Conservation (phyloP, 1,284 basidiomycete genomes). For the Rhodotorula sp. region DNA sequence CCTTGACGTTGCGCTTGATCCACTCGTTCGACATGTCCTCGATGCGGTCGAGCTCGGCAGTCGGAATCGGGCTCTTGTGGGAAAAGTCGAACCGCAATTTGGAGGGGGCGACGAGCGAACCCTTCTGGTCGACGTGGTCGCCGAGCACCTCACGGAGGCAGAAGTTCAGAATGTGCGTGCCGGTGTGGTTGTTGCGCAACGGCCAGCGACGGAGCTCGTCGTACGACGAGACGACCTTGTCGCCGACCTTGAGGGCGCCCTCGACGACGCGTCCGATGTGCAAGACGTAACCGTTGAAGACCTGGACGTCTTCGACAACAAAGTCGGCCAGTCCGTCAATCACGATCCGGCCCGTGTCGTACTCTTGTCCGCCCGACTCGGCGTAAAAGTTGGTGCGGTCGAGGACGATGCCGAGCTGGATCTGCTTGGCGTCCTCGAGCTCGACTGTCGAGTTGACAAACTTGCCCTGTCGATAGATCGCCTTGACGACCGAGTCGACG, state of each 20-base stretch:
- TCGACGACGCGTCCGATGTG: conserved; percentile 72
- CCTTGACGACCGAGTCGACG: conserved; percentile 72
- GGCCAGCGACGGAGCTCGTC: conserved; percentile 86
- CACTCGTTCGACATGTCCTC: conserved; percentile 81
- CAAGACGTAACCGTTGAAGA: conserved; percentile 78
- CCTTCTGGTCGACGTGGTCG: conserved; percentile 96
- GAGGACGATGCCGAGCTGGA: conserved; percentile 79
- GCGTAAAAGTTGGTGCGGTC: conserved; percentile 98
- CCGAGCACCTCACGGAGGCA: conserved; percentile 88
- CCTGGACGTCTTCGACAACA: conserved; percentile 88
- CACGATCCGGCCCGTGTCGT: conserved; percentile 90
- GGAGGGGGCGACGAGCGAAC: conserved; percentile 90
- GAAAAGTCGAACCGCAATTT: conserved; percentile 99
- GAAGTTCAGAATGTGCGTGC: conserved; percentile 97
- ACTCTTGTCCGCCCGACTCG: conserved; percentile 95
- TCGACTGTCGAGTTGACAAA: conserved; percentile 70
- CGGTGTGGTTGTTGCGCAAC: conserved; percentile 95
- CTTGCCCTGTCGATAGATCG: conserved; percentile 78
- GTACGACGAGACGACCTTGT: conserved; percentile 69
- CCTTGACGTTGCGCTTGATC: conserved; percentile 84
- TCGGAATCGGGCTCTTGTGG: conserved; percentile 80
- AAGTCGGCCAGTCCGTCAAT: conserved; percentile 91
- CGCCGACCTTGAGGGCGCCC: conserved; percentile 68
- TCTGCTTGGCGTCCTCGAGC: conserved; percentile 53
- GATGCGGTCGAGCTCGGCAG: conserved; percentile 75